Percentiles rank a stretch among this genome's conserved stretches.
These are phyloP conservation scores for Blumeriella jaapii DNA, from an alignment of 2,329 filamentous ascomycete species.

Conservation along the genomic window DNA sequence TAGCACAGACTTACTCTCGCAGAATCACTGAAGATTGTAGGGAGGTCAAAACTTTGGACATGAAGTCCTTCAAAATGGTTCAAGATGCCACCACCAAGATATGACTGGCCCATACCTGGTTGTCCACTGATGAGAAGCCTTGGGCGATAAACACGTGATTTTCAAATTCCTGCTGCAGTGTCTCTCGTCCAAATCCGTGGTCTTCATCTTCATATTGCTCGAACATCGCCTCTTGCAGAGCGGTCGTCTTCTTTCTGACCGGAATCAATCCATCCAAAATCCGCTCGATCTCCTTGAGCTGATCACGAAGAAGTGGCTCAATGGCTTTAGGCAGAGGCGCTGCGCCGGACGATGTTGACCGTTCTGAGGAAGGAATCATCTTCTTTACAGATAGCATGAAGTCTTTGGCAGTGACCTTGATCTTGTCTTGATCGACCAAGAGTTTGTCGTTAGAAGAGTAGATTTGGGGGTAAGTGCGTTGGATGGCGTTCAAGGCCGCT, in stretches of 20 bases:
- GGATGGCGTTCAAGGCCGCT: slow-evolving; percentile 88
- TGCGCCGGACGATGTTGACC: slow-evolving; percentile 76
- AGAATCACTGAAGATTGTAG: slow-evolving; percentile 73
- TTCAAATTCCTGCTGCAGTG: slow-evolving; percentile 67
- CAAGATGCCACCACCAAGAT: slow-evolving; percentile 73
- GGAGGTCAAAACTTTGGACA: slow-evolving; percentile 87
- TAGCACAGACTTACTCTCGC: slow-evolving; percentile 47
- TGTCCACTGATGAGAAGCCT: slow-evolving; percentile 73
- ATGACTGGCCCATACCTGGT: slow-evolving; percentile 86
- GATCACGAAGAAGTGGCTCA: slow-evolving; percentile 66
- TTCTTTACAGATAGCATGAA: slow-evolving; percentile 97
- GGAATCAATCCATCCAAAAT: slow-evolving; percentile 69
- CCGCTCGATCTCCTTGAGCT: slow-evolving; percentile 57
- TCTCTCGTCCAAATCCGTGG: slow-evolving; percentile 75
- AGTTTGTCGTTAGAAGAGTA: slow-evolving; percentile 86
- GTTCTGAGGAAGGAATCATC: slow-evolving; percentile 87
- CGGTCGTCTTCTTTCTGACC: slow-evolving; percentile 74
- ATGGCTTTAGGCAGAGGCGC: slow-evolving; percentile 68
- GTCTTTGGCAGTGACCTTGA: slow-evolving; percentile 81
- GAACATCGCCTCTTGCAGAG: slow-evolving; percentile 86
- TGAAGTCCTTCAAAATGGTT: slow-evolving; percentile 90
- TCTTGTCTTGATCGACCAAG: slow-evolving; percentile 72
- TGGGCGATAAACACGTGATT: slow-evolving; percentile 77
- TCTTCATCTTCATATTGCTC: slow-evolving; percentile 76
- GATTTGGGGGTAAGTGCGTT: slow-evolving; percentile 91